phyloP scores from a whole-genome alignment of 1,139 yeast genomes.

The Blastobotrys ciferrii region DNA sequence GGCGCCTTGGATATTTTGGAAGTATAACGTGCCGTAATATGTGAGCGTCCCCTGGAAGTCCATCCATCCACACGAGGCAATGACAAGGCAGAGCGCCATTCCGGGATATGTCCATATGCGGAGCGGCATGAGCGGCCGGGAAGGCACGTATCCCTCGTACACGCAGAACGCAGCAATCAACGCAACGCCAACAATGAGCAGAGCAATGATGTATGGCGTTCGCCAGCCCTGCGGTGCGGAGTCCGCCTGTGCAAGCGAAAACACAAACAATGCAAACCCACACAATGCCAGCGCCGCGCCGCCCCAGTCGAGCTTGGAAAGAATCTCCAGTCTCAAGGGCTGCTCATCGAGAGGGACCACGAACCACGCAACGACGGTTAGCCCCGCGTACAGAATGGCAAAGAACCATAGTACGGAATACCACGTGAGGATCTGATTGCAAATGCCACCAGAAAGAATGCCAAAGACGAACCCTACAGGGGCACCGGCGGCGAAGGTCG shows the following conservation, averaged over 20 bases:
- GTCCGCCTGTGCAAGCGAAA: constrained; percentile 44
- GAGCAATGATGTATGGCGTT: constrained; percentile 46
- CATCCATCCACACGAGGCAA: constrained; percentile 41
- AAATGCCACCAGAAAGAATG: constrained; percentile 43
- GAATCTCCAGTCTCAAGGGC: constrained; percentile 18
- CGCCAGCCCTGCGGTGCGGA: constrained; percentile 44
- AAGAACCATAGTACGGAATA: constrained; percentile 42
- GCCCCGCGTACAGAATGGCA: constrained; percentile 38
- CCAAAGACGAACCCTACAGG: constrained; percentile 47
- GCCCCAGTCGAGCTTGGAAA: constrained; percentile 38
- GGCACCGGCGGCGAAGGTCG: constrained; percentile 47
- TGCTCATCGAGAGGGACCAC: constrained; percentile 37
- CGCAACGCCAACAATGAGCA: constrained; percentile 41
- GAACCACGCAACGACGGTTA: constrained; percentile 32
- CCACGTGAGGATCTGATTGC: constrained; percentile 42
- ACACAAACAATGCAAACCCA: constrained; percentile 43
- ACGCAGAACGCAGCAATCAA: constrained; percentile 38
- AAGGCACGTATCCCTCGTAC: constrained; percentile 42
- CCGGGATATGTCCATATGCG: constrained; percentile 40
- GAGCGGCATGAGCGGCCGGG: constrained; percentile 48
- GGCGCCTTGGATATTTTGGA: constrained; percentile 40
- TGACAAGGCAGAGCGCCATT: constrained; percentile 41
- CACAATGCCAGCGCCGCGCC: constrained; percentile 42
- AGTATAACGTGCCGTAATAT: constrained; percentile 42
- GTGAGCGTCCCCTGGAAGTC: constrained; percentile 41